Base-by-base conservation (phyloP, 2,329 filamentous ascomycete genomes). In the Xenosphaeropsis pyriputrescens region DNA sequence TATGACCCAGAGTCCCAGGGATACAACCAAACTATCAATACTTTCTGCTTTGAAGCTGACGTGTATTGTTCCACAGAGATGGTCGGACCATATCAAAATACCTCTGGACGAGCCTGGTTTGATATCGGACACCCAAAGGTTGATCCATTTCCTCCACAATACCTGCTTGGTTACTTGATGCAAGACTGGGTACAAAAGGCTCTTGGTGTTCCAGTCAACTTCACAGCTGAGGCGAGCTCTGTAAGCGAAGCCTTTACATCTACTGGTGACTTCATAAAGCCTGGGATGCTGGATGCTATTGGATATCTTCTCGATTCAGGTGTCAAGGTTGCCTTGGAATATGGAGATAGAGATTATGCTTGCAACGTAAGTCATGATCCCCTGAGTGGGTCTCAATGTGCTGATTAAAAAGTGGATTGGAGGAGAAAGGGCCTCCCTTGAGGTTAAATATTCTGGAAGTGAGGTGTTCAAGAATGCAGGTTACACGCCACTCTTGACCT, bases 401-500 rank as follows among this genome's bases (percentile, higher is more conserved):
- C 53, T 12, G 49, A 55, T 15, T 51, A 57, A 9, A 26, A 26
- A 32, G 30, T 36, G 19, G 43, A 58, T 70, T 43, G 72, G 73
- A 6, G 72, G 70, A n/a, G 59, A 77, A 50, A 64, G 65, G 2
- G 56, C 71, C 39, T 71, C 67, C 6, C 59, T 75, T 7, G 60
- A 64, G 2, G 55, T 72, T 2, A 51, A 62, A 29, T 61, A 59
- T 43, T 44, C 52, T 2, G 46, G 62, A 26, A 55, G 60, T 2
- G 54, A 58, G 2, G 54, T 58, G 15, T 89, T 86, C 52, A 58
- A 64, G 1, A 54, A 58, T 0, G 75, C 82, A 0, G 82, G 80
- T 0, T 89, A 88, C 52, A 68, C 72, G 0, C 71, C 77, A 8
- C 71, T 89, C 42, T 57, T 72, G 5, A 72, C 80, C 16, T 79